Evolutionary conservation across 352 stramenopile species (phyloP).

Genomic region (Globisporangium spinosum): DNA sequence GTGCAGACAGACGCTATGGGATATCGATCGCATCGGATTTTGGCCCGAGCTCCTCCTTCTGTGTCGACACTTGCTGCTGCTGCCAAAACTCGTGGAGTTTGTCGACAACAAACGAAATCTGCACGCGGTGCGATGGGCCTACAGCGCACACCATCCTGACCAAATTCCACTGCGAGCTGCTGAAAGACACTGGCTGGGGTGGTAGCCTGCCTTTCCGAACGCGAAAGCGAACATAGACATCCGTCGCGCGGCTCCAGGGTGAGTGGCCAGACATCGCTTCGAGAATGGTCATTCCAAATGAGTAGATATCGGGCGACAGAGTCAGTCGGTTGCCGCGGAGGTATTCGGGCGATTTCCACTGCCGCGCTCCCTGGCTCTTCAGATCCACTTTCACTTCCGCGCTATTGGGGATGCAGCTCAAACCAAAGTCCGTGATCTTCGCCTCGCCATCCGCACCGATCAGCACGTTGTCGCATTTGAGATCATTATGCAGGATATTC

Average conservation of each 20-base stretch:
- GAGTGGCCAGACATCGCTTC: too few relatives aligned
- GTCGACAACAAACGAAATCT: constrained; percentile 4
- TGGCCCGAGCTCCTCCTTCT: too few relatives aligned
- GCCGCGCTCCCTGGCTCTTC: not conserved
- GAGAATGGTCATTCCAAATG: too few relatives aligned
- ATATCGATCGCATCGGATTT: too few relatives aligned
- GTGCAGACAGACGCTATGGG: too few relatives aligned
- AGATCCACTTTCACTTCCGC: not conserved
- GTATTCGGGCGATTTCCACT: not conserved
- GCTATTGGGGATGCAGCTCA: constrained; percentile 14
- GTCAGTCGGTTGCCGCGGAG: too few relatives aligned
- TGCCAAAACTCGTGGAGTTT: constrained; percentile 1
- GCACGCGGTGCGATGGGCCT: not conserved
- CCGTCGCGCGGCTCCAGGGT: too few relatives aligned
- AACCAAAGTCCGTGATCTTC: constrained; percentile 15
- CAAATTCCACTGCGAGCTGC: constrained; percentile 7
- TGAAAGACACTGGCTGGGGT: not conserved
- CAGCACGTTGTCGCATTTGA: constrained; percentile 13
- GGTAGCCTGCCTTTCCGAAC: not conserved
- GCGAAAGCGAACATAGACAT: too few relatives aligned
- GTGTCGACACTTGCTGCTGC: not conserved
- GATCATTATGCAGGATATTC: constrained; percentile 5
- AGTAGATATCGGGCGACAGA: too few relatives aligned
- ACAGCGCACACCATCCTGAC: constrained; percentile 17
- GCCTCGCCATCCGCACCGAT: not conserved